Evolutionary conservation across 306 rosid species (phyloP).

Genomic region (Fragaria vesca): DNA sequence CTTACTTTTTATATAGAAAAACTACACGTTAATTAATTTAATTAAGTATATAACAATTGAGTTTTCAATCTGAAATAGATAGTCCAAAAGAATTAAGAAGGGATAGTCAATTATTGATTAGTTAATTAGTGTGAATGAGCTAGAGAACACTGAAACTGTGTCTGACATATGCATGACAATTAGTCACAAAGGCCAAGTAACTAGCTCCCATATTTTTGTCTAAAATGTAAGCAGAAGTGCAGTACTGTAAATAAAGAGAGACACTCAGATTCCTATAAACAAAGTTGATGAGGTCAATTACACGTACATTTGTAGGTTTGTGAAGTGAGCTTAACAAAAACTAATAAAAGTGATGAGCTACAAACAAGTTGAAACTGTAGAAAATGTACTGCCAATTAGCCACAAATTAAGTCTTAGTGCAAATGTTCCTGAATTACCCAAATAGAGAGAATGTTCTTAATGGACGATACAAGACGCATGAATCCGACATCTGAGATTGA

Average conservation of each 20-base stretch:
- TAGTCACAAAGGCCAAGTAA: not conserved
- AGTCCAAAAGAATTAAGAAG: not conserved
- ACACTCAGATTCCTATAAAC: not conserved
- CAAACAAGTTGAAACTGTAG: not conserved
- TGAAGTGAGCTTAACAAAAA: not conserved
- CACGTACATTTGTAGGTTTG: not conserved
- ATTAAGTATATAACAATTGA: not conserved
- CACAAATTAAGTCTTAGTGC: not conserved
- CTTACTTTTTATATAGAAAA: constrained; percentile 1
- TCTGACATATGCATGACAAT: constrained; percentile 17
- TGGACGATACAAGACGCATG: not conserved
- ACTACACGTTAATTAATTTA: constrained; percentile 5
- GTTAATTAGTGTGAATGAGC: not conserved
- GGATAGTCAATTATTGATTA: not conserved
- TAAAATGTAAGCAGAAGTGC: not conserved
- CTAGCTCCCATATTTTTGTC: not conserved
- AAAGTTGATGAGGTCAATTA: not conserved
- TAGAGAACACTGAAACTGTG: not conserved
- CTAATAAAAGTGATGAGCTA: not conserved
- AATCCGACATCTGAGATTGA: not conserved
- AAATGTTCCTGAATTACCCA: not conserved
- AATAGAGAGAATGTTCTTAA: no score
- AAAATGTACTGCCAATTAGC: not conserved
- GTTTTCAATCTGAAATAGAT: not conserved
- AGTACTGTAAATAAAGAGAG: not conserved